Evolutionary conservation across 345 rosid species (phyloP).

Genomic region (Tarenaya hassleriana): DNA sequence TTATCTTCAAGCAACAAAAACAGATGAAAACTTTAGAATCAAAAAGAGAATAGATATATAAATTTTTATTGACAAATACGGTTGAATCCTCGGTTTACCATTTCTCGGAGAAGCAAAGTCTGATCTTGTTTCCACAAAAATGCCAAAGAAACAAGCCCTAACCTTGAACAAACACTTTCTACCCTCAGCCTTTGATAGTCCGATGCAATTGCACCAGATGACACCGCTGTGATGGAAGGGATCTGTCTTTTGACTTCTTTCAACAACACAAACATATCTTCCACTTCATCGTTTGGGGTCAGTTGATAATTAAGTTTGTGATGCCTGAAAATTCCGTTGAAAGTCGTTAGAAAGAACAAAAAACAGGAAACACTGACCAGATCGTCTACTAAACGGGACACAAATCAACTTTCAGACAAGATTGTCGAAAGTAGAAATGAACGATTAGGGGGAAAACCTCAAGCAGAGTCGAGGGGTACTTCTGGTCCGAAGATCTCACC

Average conservation of each 20-base stretch:
- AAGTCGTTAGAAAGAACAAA: background rate
- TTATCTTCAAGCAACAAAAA: conserved; percentile 47
- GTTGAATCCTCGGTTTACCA: conserved; percentile 46
- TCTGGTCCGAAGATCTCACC: conserved; percentile 42
- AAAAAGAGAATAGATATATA: conserved; percentile 16
- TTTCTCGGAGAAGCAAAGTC: conserved; percentile 83
- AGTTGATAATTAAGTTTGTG: conserved; percentile 60
- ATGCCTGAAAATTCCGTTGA: conserved; percentile 39
- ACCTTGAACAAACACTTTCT: conserved; percentile 94
- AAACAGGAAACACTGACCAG: background rate
- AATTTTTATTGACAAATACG: conserved; percentile 11
- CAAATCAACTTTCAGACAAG: background rate
- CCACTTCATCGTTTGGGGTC: conserved; percentile 86
- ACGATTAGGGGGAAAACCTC: conserved; percentile 2
- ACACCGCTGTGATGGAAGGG: conserved; percentile 71
- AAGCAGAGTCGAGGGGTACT: background rate
- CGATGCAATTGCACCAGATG: conserved; percentile 97
- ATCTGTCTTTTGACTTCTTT: conserved; percentile 79
- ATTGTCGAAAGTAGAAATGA: too few species aligned
- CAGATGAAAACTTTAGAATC: conserved; percentile 4
- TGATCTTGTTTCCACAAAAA: conserved; percentile 98
- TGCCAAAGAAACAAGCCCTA: conserved; percentile 96
- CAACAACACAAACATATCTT: conserved; percentile 78
- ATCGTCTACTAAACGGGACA: background rate
- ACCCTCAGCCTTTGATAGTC: conserved; percentile 93